Evolutionary conservation across 345 rosid genomes (phyloP), one percentile per base, ranked within the genome.

Genomic region (Heritiera fomes): DNA sequence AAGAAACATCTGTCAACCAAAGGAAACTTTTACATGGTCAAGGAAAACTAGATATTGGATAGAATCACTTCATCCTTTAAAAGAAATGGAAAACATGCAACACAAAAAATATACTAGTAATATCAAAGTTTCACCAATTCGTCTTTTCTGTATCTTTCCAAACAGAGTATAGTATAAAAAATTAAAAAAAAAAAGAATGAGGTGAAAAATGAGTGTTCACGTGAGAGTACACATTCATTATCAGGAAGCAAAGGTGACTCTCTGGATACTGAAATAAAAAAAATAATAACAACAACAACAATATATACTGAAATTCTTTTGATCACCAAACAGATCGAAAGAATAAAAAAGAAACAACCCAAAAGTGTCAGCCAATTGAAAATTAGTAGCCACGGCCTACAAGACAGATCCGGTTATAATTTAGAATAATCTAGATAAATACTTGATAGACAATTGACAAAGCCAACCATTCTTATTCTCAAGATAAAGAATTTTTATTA

Each of bases 321-420:
- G 49, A 49, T 49, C 76, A 52, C 13, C 2, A 49, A 55, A 28
- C 15, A 52, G 12, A 41, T 13, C 10, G 45, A 65, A 38, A 64
- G 40, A 50, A 32, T 10, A 18, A 65, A 64, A 20, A 30, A 53
- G 46, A 28, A 9, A 68, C 20, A 45, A 53, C n/a, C 49, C 66
- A 34, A n/a, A 18, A 53, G 46, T 45, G 14, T 30, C 2, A 53
- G 41, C 17, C 49, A 53, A 11, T 53, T 46, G 12, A 45, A 66
- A 66, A 73, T 61, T 12, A 47, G 10, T 7, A 49, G 40, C 74
- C 3, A 34, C 38, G 38, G 3, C 38, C 38, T 11, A 52, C 8
- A 38, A 80, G 75, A 71, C 58, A 67, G 82, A 80, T 80, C 78
- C 46, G 75, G 28, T 46, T 8, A 66, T 56, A 80, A n/a, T 66